Evolutionary conservation across 2,329 filamentous ascomycete genomes (phyloP).

Genomic region (Teratosphaeria gauchensis): DNA sequence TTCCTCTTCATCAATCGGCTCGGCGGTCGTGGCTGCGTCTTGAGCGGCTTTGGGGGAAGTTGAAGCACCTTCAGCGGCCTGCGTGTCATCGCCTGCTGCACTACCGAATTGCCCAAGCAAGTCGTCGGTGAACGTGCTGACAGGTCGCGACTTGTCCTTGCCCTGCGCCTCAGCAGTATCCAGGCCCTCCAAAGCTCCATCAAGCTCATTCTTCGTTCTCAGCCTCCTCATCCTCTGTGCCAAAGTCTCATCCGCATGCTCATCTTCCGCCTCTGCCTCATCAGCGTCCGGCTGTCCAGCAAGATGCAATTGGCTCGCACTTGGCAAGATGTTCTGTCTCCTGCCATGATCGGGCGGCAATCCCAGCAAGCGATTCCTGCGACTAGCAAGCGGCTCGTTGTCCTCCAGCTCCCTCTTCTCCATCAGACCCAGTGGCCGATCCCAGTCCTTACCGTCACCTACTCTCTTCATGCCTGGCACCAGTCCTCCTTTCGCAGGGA

Average conservation of each 20-base stretch:
- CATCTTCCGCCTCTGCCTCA: slow-evolving; percentile 29
- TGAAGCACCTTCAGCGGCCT: slow-evolving; percentile 9
- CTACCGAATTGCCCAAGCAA: slow-evolving; percentile 56
- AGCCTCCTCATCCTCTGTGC: slow-evolving; percentile 56
- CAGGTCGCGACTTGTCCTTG: slow-evolving; percentile 27
- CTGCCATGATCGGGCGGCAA: slow-evolving; percentile 24
- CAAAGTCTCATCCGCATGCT: slow-evolving; percentile 56
- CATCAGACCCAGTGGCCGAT: slow-evolving; percentile 62
- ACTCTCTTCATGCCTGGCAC: slow-evolving; percentile 36
- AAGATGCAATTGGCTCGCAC: slow-evolving; percentile 18
- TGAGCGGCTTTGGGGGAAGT: not conserved
- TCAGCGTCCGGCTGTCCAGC: slow-evolving; percentile 18
- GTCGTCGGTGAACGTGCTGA: slow-evolving; percentile 57
- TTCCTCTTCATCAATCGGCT: slow-evolving; percentile 40
- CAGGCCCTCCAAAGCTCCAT: slow-evolving; percentile 28
- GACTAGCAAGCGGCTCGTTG: slow-evolving; percentile 74
- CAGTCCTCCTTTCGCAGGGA: slow-evolving; percentile 47
- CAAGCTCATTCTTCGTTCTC: slow-evolving; percentile 46
- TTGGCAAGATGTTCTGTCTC: slow-evolving; percentile 15
- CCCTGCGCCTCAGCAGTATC: slow-evolving; percentile 22
- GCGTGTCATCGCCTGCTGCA: slow-evolving; percentile 28
- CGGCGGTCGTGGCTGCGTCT: not conserved
- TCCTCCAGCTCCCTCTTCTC: slow-evolving; percentile 81
- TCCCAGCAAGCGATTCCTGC: slow-evolving; percentile 65
- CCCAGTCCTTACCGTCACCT: slow-evolving; percentile 36